Evolutionary conservation across 129 eudicot species (phyloP), one percentile per base, ranked within the genome.

Genomic region (Pulicaria dysenterica): DNA sequence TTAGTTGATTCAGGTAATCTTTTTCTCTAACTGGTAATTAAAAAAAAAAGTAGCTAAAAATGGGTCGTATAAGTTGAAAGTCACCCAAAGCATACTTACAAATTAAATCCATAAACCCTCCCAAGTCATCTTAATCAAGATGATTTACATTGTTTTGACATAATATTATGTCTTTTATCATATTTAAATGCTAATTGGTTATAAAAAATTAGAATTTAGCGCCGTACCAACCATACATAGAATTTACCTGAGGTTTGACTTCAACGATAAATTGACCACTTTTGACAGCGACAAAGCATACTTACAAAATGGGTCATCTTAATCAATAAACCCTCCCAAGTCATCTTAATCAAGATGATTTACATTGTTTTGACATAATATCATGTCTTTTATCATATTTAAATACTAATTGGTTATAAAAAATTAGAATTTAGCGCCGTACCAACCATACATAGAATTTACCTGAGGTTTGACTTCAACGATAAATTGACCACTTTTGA

Each of bases 401-500:
- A 60, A 36, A 60, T 39, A 2, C 38, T 12, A 39, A 17, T 24
- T 1, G 1, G 7, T 50, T 5, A 46, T 8, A 56, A 1, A 19
- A 24, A n/a, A n/a, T n/a, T n/a, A n/a, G n/a, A n/a, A n/a, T n/a
- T n/a, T n/a, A n/a, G n/a, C n/a, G 31, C 31, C 31, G 31, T 24
- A 24, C 31, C 31, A 24, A 24, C 31, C 31, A 24, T 24, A 24
- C 31, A 24, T 24, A 24, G 2, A 24, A 24, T 72, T 41, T 83
- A 74, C 97, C 93, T 91, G 97, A 50, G 97, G 97, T 72, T 91
- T 91, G 79, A 91, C 97, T 91, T 91, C 97, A 39, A 91, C 96
- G 38, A 91, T 91, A 67, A 57, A 81, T 79, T 91, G 96, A 67
- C 97, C 97, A 65, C 95, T 88, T 68, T 88, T 88, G 17, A 88